Evolutionary conservation across 208 protist species (phyloP).

Genomic region (Trypanosoma melophagium): DNA sequence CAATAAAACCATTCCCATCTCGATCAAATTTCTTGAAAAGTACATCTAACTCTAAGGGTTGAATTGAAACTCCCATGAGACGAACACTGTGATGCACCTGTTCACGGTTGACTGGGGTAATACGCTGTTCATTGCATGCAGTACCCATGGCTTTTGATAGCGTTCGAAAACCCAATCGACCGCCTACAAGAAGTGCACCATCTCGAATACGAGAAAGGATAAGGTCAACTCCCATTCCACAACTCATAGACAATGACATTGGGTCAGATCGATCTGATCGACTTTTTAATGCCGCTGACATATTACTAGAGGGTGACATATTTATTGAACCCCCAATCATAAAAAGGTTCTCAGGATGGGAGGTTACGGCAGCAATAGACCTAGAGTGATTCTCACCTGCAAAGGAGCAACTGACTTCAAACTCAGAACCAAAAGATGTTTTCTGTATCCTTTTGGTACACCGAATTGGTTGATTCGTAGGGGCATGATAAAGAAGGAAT

Average conservation of each 20-base stretch:
- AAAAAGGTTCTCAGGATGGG: constrained; percentile 69
- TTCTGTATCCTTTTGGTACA: constrained; percentile 31
- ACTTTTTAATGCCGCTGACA: not conserved
- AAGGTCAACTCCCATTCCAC: constrained; percentile 35
- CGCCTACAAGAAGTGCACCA: constrained; percentile 60
- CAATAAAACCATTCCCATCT: constrained; percentile 66
- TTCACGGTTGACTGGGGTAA: constrained; percentile 40
- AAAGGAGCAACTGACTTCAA: constrained; percentile 59
- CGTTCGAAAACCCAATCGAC: constrained; percentile 72
- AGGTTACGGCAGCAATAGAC: constrained; percentile 44
- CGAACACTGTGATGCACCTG: constrained; percentile 42
- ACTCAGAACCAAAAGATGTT: constrained; percentile 73
- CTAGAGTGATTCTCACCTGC: constrained; percentile 35
- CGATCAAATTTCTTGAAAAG: constrained; percentile 76
- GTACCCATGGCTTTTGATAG: constrained; percentile 71
- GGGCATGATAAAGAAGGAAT: constrained; percentile 73
- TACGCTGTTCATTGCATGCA: constrained; percentile 64
- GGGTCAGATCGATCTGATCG: not conserved
- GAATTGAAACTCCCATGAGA: constrained; percentile 57
- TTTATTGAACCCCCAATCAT: constrained; percentile 25
- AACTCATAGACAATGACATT: constrained; percentile 42
- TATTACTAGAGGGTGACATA: constrained; percentile 7
- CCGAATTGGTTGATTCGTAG: constrained; percentile 67
- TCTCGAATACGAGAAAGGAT: constrained; percentile 66
- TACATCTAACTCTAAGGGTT: constrained; percentile 67